Evolutionary conservation across 768 basidiomycete genomes (phyloP).

Genomic region (Mycena polygramma): DNA sequence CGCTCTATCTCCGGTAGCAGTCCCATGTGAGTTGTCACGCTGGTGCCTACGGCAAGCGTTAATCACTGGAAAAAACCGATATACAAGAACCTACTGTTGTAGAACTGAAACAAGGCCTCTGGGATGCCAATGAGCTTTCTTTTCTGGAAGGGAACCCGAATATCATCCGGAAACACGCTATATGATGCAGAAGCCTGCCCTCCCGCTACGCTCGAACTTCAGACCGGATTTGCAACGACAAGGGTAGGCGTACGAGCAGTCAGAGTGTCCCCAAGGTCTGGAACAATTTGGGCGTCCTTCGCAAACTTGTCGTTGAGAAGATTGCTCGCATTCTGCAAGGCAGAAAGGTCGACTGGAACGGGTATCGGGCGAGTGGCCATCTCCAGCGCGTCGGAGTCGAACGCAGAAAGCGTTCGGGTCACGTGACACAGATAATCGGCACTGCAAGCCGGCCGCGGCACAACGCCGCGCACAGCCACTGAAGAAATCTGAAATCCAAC

Average conservation of each 20-base stretch:
- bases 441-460: too few species aligned
- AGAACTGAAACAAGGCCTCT: conserved; percentile 82
- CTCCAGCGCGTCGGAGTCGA: conserved; percentile 17
- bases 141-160: conserved; percentile 85
- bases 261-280: conserved; percentile 80
- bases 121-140: conserved; percentile 82
- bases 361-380: conserved; percentile 43
- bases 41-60: conserved; percentile 60
- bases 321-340: conserved; percentile 75
- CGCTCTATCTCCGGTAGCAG: conserved; percentile 93
- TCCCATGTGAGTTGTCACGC: conserved; percentile 87
- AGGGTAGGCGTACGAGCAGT: conserved; percentile 62
- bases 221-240: conserved; percentile 10
- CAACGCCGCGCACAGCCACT: background rate
- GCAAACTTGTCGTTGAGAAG: conserved; percentile 76
- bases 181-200: conserved; percentile 82
- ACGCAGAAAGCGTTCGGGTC: background rate
- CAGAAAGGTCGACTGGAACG: conserved; percentile 66
- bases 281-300: conserved; percentile 81
- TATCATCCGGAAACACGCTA: conserved; percentile 82
- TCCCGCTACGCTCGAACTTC: conserved; percentile 59
- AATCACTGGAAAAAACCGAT: background rate
- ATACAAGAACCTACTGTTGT: conserved; percentile 69
- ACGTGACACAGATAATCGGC: background rate
- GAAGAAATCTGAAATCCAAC: too few species aligned